These are phyloP conservation scores for Arctostaphylos glauca DNA, from an alignment of 148 eudicot species.

Conservation along the genomic window DNA sequence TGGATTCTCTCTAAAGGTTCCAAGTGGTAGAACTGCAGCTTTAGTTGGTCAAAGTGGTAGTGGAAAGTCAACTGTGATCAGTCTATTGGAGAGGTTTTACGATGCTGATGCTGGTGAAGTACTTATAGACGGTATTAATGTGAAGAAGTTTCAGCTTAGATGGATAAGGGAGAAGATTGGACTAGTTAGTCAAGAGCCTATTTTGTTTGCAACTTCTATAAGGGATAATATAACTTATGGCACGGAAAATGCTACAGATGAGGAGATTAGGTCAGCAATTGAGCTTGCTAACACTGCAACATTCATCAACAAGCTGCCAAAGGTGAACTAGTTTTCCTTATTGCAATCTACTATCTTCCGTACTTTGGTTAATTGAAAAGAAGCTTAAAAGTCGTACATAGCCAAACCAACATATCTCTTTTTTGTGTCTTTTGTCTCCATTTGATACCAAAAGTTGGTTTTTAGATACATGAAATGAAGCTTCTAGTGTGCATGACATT, in stretches of 20 bases:
- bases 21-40: slow-evolving; percentile 62
- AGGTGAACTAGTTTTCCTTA: slow-evolving; percentile 24
- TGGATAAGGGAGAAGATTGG: slow-evolving; percentile 81
- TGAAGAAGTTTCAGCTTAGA: slow-evolving; percentile 51
- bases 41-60: slow-evolving; percentile 94
- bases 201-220: slow-evolving; percentile 54
- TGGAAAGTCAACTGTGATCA: slow-evolving; percentile 81
- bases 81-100: slow-evolving; percentile 79
- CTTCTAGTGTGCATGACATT: too few relatives aligned
- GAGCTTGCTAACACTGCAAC: slow-evolving; percentile 79
- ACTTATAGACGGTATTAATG: slow-evolving; percentile 60
- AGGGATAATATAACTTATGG: slow-evolving; percentile 71
- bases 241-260: slow-evolving; percentile 53
- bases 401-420: too few relatives aligned
- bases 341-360: too few relatives aligned
- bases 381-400: too few relatives aligned
- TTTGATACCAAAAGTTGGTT: too few relatives aligned
- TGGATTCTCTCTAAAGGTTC: slow-evolving; percentile 56
- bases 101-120: slow-evolving; percentile 76
- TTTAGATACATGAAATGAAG: too few relatives aligned
- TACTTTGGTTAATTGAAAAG: too few relatives aligned
- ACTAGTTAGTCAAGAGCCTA: slow-evolving; percentile 84
- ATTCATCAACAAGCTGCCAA: slow-evolving; percentile 73
- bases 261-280: slow-evolving; percentile 64
- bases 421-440: too few relatives aligned